Evolutionary conservation across 148 eudicot species (phyloP), one percentile per base, ranked within the genome.

Genomic region (Nyssa sinensis): DNA sequence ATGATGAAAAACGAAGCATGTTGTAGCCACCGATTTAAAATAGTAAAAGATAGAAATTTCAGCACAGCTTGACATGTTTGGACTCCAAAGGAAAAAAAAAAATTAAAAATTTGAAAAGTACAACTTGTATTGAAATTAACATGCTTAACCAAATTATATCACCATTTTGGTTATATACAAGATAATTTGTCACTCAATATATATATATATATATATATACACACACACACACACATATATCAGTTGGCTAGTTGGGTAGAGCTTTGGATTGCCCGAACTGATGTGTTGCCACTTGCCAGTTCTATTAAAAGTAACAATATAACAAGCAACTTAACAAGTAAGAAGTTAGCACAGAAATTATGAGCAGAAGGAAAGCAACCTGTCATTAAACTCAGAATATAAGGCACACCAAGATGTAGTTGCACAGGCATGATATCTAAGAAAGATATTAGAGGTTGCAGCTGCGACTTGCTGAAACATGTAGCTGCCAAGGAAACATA

Each of bases 381-480:
- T 89, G 81, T 78, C 60, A 71, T 11, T 64, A 75, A 78, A 71
- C 78, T 81, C 64, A 85, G 78, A 64, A 80, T 58, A 77, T 81
- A 78, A 28, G 84, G 80, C 53, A 84, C 63, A 69, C 75, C 62
- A 64, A 67, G 69, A 55, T 73, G 35, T 62, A 83, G 74, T 60
- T 84, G 86, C 73, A 75, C 69, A 21, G 91, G 92, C 71, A 85
- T 57, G 74, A 84, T 41, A 72, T 76, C 78, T 25, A 85, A 25
- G 63, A 88, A 21, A 69, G 90, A 84, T 51, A 74, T 64, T 30
- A 84, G 35, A 68, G 77, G 79, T 78, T 78, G 90, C 62, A 89
- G 64, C 66, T 73, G 83, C 41, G 98, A 90, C 77, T 79, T 83
- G 73, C 70, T 64, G 77, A 88, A 90, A 78, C 89, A 84, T 71